phyloP scores from a whole-genome alignment of 805 yeast species.

The Brettanomyces custersianus region DNA sequence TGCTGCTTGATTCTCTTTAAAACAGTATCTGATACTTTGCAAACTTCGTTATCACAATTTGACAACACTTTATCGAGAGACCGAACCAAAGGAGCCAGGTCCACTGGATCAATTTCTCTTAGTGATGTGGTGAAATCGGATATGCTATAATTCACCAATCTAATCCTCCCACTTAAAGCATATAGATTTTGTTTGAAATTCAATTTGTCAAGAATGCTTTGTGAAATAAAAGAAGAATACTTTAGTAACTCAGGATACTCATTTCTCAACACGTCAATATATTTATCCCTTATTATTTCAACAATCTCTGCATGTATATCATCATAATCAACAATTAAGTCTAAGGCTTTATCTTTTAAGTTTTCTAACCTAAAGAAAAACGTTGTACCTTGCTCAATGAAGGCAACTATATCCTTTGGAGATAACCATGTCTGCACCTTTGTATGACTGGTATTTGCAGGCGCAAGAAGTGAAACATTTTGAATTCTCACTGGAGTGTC shows the following conservation, averaged over 20 bases:
- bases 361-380: slow-evolving; percentile 46
- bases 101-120: slow-evolving; percentile 8
- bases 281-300: slow-evolving; percentile 14
- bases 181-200: slow-evolving; percentile 21
- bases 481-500: slow-evolving; percentile 46
- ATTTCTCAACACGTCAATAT: slow-evolving; percentile 9
- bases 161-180: slow-evolving; percentile 17
- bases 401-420: slow-evolving; percentile 38
- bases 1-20: slow-evolving; percentile 5
- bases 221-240: slow-evolving; percentile 16
- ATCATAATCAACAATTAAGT: slow-evolving; percentile 36
- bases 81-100: slow-evolving; percentile 7
- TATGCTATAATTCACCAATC: slow-evolving; percentile 8
- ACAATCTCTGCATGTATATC: slow-evolving; percentile 38
- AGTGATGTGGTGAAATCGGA: slow-evolving; percentile 4
- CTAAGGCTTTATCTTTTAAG: slow-evolving; percentile 28
- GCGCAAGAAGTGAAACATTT: slow-evolving; percentile 25
- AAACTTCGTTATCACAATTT: slow-evolving; percentile 2
- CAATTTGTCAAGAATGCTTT: slow-evolving; percentile 12
- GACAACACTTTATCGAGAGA: slow-evolving; percentile 9
- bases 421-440: slow-evolving; percentile 20
- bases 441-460: slow-evolving; percentile 6
- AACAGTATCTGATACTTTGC: slow-evolving; percentile 3
- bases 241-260: slow-evolving; percentile 8
- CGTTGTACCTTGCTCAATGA: slow-evolving; percentile 62